Base-by-base conservation (phyloP, 768 basidiomycete species). In the Lentinus brumalis region DNA sequence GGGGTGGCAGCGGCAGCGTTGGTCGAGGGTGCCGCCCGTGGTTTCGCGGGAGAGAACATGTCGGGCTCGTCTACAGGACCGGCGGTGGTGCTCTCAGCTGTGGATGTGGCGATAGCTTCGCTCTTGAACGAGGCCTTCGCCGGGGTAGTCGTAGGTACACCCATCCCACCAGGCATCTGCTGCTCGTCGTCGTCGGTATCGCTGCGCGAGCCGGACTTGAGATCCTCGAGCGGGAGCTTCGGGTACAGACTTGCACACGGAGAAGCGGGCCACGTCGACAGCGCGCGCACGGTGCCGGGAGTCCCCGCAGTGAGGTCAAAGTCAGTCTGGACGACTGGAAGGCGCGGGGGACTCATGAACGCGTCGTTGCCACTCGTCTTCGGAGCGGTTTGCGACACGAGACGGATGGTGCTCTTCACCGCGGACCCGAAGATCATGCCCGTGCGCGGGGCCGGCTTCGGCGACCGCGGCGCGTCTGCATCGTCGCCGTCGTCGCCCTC, bases 241-340 rank as follows among this genome's bases (percentile, higher is more conserved):
- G 81, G 80, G 54, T 83, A 82, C 32, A 82, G 47, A 1, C 73
- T 71, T 51, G 3, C 71, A 39, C 32, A 57, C 39, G 71, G 81
- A 0, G 82, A 78, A 32, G 77, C 67, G 1, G 82, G 79, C 77
- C 81, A 80, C 63, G 76, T 70, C 51, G 71, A 70, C 15, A 73
- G 65, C 1, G 67, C 42, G 18, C 59, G 63, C 26, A 57, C 60
- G 4, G 60, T 68, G 5, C 71, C 67, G 0, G 87, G 89, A 47
- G 84, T 86, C 26, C 78, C 83, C 63, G 87, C 77, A 18, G 83
- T 79, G 31, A 92, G 77, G 62, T 92, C 89, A 64, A 90, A 92
- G 10, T 78, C 77, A 2, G 89, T 89, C 49, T 81, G 74, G 68
- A 87, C 86, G 0, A 89, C 85, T 63, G 83, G 79, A 3, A 93